Evolutionary conservation across 768 basidiomycete genomes (phyloP), one percentile per base, ranked within the genome.

Genomic region (Pholiota microspora): DNA sequence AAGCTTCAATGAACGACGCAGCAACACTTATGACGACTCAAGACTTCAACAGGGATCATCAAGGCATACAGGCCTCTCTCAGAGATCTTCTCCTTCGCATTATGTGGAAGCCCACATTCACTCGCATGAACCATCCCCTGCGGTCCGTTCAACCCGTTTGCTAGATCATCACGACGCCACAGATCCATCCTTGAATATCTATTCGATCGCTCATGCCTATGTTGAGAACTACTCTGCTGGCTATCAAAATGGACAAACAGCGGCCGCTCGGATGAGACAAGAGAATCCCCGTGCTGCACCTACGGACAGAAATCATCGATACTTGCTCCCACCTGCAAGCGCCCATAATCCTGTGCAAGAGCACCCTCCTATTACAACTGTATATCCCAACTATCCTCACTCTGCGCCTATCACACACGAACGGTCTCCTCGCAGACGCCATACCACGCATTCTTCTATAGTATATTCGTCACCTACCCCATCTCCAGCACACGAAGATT

Each of bases 211-310:
- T 29, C 50, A 58, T 21, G 53, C 54, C 8, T 59, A 62, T 35
- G 28, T 64, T 12, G 44, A 51, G 28, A 61, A 64, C 46, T 66
- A 61, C 45, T 58, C 61, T 4, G 27, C 49, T 6, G 65, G 65
- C 2, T 64, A 54, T 23, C 54, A 61, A 16, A 59, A 59, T 10
- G 65, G 65, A 5, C 56, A 59, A 38, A 56, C 59, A 16, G 64
- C 64, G 1, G 13, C 51, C n/a, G 58, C 58, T 4, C 27, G 46
- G 35, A 47, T 15, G 34, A 51, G 16, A 35, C 50, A 31, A 42
- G 40, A 21, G 25, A 27, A 12, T 16, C 28, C 16, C 3, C 7
- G 28, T 18, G 29, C n/a, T n/a, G n/a, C n/a, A n/a, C n/a, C n/a
- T n/a, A n/a, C n/a, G n/a, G n/a, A n/a, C n/a, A n/a, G n/a, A n/a